Evolutionary conservation across 2,329 filamentous ascomycete species (phyloP).

Genomic region (Exophiala oligosperma): DNA sequence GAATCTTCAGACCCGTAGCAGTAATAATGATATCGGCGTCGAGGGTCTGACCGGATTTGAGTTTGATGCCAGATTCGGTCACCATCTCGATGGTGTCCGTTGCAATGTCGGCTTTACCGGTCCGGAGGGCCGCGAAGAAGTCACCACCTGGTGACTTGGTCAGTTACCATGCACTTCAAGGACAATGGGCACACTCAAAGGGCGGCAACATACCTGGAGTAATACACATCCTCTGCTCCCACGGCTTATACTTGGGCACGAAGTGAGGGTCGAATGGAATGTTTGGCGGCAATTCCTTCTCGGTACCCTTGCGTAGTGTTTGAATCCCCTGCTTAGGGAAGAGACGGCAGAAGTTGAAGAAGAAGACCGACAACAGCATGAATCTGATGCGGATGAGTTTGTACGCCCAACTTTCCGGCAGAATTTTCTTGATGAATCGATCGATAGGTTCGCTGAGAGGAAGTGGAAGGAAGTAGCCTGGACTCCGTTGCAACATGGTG

Average conservation of each 20-base stretch:
- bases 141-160: slow-evolving; percentile 53
- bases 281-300: slow-evolving; percentile 23
- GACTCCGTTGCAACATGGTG: slow-evolving; percentile 80
- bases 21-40: slow-evolving; percentile 47
- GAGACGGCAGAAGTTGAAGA: slow-evolving; percentile 27
- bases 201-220: slow-evolving; percentile 19
- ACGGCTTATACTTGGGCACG: slow-evolving; percentile 63
- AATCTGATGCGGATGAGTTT: slow-evolving; percentile 25
- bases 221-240: slow-evolving; percentile 75
- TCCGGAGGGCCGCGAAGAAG: slow-evolving; percentile 55
- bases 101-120: slow-evolving; percentile 54
- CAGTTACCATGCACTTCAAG: background rate
- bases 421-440: slow-evolving; percentile 17
- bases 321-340: slow-evolving; percentile 23
- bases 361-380: slow-evolving; percentile 20
- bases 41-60: slow-evolving; percentile 44
- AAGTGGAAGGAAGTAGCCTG: slow-evolving; percentile 61
- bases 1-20: slow-evolving; percentile 45
- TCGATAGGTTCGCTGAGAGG: slow-evolving; percentile 23
- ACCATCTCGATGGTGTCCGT: slow-evolving; percentile 57
- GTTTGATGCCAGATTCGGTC: slow-evolving; percentile 49
- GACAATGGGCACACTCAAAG: background rate
- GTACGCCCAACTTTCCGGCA: slow-evolving; percentile 23
- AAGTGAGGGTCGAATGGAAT: slow-evolving; percentile 58
- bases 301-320: slow-evolving; percentile 21